Base-by-base conservation (phyloP, 805 yeast genomes). In the Myxozyma melibiosi region DNA sequence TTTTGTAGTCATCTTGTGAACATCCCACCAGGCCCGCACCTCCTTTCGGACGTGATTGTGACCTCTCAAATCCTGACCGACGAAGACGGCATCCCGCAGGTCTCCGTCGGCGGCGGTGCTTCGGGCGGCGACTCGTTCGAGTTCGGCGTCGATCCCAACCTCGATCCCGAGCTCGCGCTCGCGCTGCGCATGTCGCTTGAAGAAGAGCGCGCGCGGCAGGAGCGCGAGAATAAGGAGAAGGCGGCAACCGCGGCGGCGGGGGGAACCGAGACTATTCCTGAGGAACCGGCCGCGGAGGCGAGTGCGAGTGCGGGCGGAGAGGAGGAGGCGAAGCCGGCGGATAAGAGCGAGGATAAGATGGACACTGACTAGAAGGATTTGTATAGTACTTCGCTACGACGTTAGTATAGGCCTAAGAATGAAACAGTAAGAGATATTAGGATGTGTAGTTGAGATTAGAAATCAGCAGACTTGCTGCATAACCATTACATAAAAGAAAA, bases 81-180 rank as follows among this genome's bases (percentile, higher is more conserved):
- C 54, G 90, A 83, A 53, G 88, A 86, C 11, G 79, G 79, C 13
- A 31, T 55, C 20, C 50, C 63, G 7, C 62, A 58, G 22, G 49
- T 47, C 44, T 78, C 76, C 14, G 73, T 74, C 37, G 74, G 69
- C 14, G 70, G 70, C 43, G 81, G 77, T 18, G 81, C 77, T 2
- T 76, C 70, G n/a, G 81, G 61, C 30, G 45, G 46, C 8, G 57
- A 53, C 47, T 79, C 77, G 57, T 83, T 83, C 73, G 89, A 84
- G 55, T 79, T 85, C 68, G 86, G 85, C 51, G 82, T 82, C 38
- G 98, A 92, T 73, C 92, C 96, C 31, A 84, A 84, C 64, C 86
- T 90, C 84, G 99, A 94, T 68, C 98, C 98, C 31, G 99, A 94
- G 73, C 81, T 94, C 70, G 99, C 98, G 0, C 79, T 94, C 78